These are phyloP conservation scores for Cunninghamia lanceolata DNA, from an alignment of 75 land plant species.

Conservation along the genomic window DNA sequence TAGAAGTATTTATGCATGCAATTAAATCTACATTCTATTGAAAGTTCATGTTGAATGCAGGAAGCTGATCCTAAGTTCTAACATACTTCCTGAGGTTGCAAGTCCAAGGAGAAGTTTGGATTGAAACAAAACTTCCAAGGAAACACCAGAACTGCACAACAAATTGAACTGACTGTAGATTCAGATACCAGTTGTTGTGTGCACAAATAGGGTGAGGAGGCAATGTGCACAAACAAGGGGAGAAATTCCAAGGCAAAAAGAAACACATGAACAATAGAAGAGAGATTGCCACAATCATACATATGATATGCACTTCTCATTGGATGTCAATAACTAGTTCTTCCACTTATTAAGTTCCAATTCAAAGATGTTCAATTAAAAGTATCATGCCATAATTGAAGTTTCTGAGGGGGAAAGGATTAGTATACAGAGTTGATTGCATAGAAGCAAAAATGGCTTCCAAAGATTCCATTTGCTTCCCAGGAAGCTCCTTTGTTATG, in stretches of 20 bases:
- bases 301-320: neutral
- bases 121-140: too few relatives aligned
- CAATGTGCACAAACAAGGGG: neutral
- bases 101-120: too few relatives aligned
- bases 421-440: constrained; percentile 48
- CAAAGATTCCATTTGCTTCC: constrained; percentile 59
- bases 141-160: too few relatives aligned
- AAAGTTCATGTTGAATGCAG: too few relatives aligned
- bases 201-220: too few relatives aligned
- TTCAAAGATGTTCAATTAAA: neutral
- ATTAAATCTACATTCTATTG: too few relatives aligned
- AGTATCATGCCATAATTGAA: neutral
- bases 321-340: neutral
- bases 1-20: too few relatives aligned
- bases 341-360: neutral
- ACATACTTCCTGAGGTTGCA: too few relatives aligned
- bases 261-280: neutral
- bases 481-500: constrained; percentile 35
- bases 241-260: neutral
- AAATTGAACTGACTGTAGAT: too few relatives aligned
- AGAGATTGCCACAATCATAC: neutral
- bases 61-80: too few relatives aligned
- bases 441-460: constrained; percentile 43
- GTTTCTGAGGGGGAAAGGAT: neutral
- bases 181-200: too few relatives aligned